Percentiles rank a stretch among this genome's conserved stretches.
These are phyloP conservation scores for Paraphaeosphaeria minitans DNA, from an alignment of 2,329 filamentous ascomycete genomes.

Conservation along the genomic window DNA sequence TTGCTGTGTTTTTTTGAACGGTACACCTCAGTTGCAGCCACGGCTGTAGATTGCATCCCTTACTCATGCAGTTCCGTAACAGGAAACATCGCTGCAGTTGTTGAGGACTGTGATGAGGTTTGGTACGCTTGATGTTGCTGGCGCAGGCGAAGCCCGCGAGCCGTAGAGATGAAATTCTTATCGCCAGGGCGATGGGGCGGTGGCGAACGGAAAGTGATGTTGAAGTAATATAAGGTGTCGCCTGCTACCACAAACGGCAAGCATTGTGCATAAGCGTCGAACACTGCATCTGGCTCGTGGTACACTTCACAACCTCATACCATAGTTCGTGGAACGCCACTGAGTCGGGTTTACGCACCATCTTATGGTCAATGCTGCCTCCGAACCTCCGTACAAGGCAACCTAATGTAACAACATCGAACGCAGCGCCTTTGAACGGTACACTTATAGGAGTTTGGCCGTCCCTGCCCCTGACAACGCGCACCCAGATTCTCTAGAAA, in stretches of 20 bases:
- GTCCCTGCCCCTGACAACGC: neutral
- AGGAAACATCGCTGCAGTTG: neutral
- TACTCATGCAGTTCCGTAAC: neutral
- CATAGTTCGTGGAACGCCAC: slow-evolving; percentile 1
- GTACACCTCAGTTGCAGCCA: slow-evolving; percentile 1
- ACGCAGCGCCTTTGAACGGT: neutral
- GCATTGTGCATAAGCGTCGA: neutral
- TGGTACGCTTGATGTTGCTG: slow-evolving; percentile 7
- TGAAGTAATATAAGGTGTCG: neutral
- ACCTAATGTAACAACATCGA: neutral
- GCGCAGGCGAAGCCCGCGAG: neutral
- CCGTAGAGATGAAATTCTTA: neutral
- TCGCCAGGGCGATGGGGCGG: neutral
- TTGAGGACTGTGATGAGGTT: neutral
- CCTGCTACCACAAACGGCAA: neutral
- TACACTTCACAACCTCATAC: neutral
- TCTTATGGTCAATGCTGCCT: neutral
- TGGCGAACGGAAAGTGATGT: too few species aligned
- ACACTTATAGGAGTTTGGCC: neutral
- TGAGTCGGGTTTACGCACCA: neutral
- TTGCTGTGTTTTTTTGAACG: neutral
- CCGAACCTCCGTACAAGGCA: neutral
- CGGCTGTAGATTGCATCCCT: neutral
- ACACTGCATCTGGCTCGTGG: neutral
- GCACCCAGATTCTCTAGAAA: neutral